A percentile compares a stretch with the other conserved stretches of the same genome.
These are phyloP conservation scores for Coniosporium tulheliwenetii DNA, from an alignment of 2,329 filamentous ascomycete species.

Conservation along the genomic window DNA sequence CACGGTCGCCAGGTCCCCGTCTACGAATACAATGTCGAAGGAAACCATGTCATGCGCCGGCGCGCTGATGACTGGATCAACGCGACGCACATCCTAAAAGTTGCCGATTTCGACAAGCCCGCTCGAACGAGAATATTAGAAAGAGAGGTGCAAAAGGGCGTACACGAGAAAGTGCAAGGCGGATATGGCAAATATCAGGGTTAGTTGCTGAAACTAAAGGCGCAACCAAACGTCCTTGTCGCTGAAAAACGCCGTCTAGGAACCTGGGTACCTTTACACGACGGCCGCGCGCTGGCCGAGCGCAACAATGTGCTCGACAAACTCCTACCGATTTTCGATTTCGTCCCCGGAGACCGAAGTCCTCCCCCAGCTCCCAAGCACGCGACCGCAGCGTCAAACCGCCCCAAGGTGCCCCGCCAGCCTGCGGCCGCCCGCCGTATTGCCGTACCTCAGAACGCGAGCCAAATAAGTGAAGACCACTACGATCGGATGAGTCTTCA, in stretches of 20 bases:
- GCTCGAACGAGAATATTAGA: constrained; percentile 89
- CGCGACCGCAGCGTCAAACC: constrained; percentile 51
- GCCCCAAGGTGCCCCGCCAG: constrained; percentile 62
- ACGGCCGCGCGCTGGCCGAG: constrained; percentile 66
- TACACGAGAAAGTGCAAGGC: constrained; percentile 95
- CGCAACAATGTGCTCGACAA: constrained; percentile 79
- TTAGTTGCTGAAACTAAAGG: constrained; percentile 17
- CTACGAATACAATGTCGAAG: constrained; percentile 78
- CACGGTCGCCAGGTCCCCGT: constrained; percentile 58
- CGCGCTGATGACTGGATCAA: constrained; percentile 95
- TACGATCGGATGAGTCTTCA: constrained; percentile 47
- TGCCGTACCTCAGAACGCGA: constrained; percentile 9
- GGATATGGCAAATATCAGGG: constrained; percentile 98
- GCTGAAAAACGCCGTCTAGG: constrained; percentile 31
- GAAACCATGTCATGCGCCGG: constrained; percentile 91
- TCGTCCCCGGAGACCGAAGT: constrained; percentile 65
- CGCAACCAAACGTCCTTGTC: not conserved
- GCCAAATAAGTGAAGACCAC: constrained; percentile 39
- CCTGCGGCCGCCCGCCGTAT: constrained; percentile 34
- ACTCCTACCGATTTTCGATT: constrained; percentile 79
- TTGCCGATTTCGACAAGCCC: constrained; percentile 93
- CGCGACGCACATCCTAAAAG: constrained; percentile 96
- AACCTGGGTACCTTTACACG: constrained; percentile 85
- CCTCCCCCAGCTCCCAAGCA: constrained; percentile 91
- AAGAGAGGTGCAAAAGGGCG: constrained; percentile 88